Percentiles rank a stretch among this genome's conserved stretches.
phyloP scores from a whole-genome alignment of 176 grass and related monocot species.

The Hyparrhenia diplandra region DNA sequence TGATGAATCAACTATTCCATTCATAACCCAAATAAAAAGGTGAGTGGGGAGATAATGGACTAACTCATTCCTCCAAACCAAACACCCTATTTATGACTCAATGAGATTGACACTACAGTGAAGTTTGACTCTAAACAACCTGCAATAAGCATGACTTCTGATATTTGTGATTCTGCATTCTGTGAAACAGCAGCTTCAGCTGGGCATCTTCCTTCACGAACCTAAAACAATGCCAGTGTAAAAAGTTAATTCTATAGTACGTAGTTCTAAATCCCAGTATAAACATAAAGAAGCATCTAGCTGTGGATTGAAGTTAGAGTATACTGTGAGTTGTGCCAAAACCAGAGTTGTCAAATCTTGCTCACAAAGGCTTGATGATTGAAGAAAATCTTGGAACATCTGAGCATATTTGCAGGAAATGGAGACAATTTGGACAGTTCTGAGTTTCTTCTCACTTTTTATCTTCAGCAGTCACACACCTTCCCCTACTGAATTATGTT shows the following conservation, averaged over 20 bases:
- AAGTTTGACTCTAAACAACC: conserved; percentile 41
- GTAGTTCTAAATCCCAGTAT: not conserved
- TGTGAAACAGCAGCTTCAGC: conserved; percentile 28
- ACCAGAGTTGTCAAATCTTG: conserved; percentile 86
- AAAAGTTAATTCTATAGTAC: not conserved
- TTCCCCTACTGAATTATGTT: conserved; percentile 63
- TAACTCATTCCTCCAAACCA: not conserved
- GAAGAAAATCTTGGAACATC: conserved; percentile 84
- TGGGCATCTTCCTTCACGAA: conserved; percentile 81
- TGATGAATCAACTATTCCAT: not conserved
- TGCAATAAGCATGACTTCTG: conserved; percentile 98
- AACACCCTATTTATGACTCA: not conserved
- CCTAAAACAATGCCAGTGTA: conserved; percentile 42
- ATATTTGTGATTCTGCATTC: conserved; percentile 45
- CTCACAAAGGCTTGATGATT: conserved; percentile 60
- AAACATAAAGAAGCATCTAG: conserved; percentile 5
- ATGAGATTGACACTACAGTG: not conserved
- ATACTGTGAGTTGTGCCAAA: conserved; percentile 96
- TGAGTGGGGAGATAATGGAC: not conserved
- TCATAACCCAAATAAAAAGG: not conserved
- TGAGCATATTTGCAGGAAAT: conserved; percentile 70
- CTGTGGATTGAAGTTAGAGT: conserved; percentile 15
- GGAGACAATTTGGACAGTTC: conserved; percentile 91
- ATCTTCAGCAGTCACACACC: conserved; percentile 95
- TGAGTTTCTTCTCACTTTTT: conserved; percentile 86